Evolutionary conservation across 225 moss, liverwort and hornwort genomes (phyloP).

Genomic region (Pseudoscleropodium purum): DNA sequence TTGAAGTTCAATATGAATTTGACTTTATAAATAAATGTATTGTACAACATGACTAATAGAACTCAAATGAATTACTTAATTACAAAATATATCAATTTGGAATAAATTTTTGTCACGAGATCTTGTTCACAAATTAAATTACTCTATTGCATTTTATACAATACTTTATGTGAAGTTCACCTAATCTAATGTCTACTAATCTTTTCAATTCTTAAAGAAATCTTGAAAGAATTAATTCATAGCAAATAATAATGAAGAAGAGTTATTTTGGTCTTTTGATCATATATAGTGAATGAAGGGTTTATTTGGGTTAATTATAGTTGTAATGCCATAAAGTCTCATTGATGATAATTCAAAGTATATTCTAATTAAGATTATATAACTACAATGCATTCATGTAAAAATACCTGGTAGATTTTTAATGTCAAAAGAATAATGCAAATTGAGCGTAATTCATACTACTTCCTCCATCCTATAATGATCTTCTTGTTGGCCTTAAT

Average conservation of each 20-base stretch:
- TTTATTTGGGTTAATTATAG: not conserved
- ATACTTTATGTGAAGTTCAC: not conserved
- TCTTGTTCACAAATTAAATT: not conserved
- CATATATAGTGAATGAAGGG: not conserved
- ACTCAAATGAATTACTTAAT: not conserved
- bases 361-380: not conserved
- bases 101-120: not conserved
- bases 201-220: not conserved
- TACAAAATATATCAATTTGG: not conserved
- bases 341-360: not conserved
- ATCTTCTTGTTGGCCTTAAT: no score
- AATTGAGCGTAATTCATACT: not conserved
- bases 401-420: not conserved
- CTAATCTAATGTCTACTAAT: not conserved
- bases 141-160: not conserved
- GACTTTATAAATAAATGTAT: not conserved
- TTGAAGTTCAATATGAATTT: not conserved
- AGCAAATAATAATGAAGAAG: not conserved
- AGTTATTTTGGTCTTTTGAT: no score
- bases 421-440: not conserved
- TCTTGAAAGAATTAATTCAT: not conserved
- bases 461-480: no score
- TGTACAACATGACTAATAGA: not conserved
- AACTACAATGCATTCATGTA: not conserved
- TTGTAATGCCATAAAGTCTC: not conserved